A percentile compares a stretch with the other conserved stretches of the same genome.
Conservation (phyloP, 2,329 filamentous ascomycete genomes). For the Achaetomium macrosporum region DNA sequence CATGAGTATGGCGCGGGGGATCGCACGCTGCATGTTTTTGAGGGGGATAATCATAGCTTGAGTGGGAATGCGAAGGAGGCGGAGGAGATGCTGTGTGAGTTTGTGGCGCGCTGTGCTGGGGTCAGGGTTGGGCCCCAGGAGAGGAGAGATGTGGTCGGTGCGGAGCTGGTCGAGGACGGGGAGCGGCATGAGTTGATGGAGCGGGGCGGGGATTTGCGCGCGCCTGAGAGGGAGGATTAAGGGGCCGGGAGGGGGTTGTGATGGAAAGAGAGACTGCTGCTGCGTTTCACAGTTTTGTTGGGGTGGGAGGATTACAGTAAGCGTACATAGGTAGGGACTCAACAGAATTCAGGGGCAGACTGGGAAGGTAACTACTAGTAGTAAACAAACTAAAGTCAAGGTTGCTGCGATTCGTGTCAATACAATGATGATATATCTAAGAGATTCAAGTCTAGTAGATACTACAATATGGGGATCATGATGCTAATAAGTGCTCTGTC, state of each 20-base stretch:
- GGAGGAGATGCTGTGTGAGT: constrained; percentile 35
- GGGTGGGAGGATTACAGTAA: no score
- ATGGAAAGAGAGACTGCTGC: no score
- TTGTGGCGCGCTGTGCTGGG: constrained; percentile 32
- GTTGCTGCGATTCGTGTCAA: no score
- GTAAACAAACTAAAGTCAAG: no score
- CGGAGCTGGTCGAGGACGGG: constrained; percentile 20
- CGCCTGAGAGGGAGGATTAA: constrained; percentile 26
- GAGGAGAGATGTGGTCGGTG: constrained; percentile 17
- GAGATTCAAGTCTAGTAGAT: no score
- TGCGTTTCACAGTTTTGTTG: no score
- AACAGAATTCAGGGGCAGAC: no score
- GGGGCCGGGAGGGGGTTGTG: neutral
- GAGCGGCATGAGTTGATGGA: constrained; percentile 28
- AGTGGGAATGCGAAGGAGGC: constrained; percentile 32
- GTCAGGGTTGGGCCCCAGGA: constrained; percentile 19
- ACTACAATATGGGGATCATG: no score
- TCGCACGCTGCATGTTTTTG: constrained; percentile 34
- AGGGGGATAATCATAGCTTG: constrained; percentile 38
- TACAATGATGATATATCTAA: no score
- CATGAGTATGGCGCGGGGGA: constrained; percentile 30
- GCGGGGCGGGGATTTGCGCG: constrained; percentile 32
- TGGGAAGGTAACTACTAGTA: no score
- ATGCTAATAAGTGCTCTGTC: no score
- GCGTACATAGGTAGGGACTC: no score